A percentile compares a stretch with the other conserved stretches of the same genome.
Conservation (phyloP, 306 rosid genomes). For the Arachis hypogaea region DNA sequence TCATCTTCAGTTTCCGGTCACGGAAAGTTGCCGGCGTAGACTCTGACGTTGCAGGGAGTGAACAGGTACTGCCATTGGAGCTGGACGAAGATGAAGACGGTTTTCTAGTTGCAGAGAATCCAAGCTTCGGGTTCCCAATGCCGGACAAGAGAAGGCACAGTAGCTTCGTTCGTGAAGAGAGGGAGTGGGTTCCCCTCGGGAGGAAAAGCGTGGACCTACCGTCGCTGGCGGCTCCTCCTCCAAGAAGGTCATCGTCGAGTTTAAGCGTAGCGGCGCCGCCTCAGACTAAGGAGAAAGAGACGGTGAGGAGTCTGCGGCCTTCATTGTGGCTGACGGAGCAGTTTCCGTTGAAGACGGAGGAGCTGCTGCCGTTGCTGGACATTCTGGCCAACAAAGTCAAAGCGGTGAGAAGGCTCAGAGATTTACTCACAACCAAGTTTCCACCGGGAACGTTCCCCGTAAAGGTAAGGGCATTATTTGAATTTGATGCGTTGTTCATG, state of each 20-base stretch:
- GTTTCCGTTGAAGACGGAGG: constrained; percentile 86
- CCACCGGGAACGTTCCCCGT: constrained; percentile 90
- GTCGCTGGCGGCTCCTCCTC: constrained; percentile 42
- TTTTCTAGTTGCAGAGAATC: constrained; percentile 79
- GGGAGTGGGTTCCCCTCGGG: constrained; percentile 70
- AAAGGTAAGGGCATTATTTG: constrained; percentile 59
- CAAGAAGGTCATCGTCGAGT: constrained; percentile 41
- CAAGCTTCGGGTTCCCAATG: constrained; percentile 53
- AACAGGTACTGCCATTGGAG: constrained; percentile 80
- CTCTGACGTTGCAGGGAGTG: constrained; percentile 73
- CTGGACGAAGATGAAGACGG: constrained; percentile 92
- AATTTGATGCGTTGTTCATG: background rate
- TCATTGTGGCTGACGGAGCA: constrained; percentile 88
- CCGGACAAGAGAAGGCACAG: constrained; percentile 73
- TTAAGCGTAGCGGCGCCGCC: constrained; percentile 44
- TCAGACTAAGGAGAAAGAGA: constrained; percentile 81
- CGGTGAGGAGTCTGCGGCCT: constrained; percentile 69
- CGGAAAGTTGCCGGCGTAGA: constrained; percentile 63
- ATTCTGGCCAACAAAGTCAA: constrained; percentile 84
- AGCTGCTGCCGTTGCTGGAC: constrained; percentile 80
- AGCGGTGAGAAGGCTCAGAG: constrained; percentile 82
- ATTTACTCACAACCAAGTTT: constrained; percentile 83
- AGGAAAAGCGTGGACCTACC: constrained; percentile 79
- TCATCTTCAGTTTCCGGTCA: constrained; percentile 81
- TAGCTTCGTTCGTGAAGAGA: constrained; percentile 73